Conservation (phyloP, 768 basidiomycete genomes). For the Pleurotus eryngii region DNA sequence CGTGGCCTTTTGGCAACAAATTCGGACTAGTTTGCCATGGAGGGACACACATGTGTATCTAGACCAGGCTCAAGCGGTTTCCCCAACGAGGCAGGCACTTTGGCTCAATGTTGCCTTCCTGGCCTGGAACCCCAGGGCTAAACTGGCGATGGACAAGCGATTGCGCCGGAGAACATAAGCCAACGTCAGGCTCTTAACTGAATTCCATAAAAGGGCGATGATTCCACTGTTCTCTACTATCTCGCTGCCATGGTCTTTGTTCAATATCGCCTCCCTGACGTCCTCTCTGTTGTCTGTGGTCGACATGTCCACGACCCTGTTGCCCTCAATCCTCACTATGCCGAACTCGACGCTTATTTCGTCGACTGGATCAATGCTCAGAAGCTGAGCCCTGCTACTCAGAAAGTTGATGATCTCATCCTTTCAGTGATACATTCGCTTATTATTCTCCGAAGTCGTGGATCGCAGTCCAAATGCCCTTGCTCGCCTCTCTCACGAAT, state of each 20-base stretch:
- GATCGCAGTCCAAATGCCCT: slow-evolving; percentile 5
- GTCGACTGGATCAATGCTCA: background rate
- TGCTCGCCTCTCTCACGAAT: slow-evolving; percentile 3
- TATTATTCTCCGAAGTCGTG: background rate
- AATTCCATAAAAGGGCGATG: background rate
- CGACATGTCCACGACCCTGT: background rate
- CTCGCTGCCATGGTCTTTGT: background rate
- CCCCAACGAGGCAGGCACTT: background rate
- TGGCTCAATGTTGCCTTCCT: background rate
- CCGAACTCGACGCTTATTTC: background rate
- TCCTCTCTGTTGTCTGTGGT: background rate
- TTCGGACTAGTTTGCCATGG: background rate
- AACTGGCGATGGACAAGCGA: no score
- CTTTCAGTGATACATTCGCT: background rate
- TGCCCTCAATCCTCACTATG: background rate
- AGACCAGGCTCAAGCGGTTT: background rate
- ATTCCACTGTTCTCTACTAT: background rate
- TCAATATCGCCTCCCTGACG: slow-evolving; percentile 4
- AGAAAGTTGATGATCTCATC: background rate
- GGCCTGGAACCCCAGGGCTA: background rate
- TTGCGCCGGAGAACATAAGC: no score
- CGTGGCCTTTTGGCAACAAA: background rate
- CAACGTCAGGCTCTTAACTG: background rate
- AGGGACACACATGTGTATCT: background rate
- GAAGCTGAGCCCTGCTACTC: background rate